A percentile compares a stretch with the other conserved stretches of the same genome.
These are phyloP conservation scores for Coccomyxa subellipsoidea DNA, from an alignment of 163 green algal genomes.

Conservation along the genomic window DNA sequence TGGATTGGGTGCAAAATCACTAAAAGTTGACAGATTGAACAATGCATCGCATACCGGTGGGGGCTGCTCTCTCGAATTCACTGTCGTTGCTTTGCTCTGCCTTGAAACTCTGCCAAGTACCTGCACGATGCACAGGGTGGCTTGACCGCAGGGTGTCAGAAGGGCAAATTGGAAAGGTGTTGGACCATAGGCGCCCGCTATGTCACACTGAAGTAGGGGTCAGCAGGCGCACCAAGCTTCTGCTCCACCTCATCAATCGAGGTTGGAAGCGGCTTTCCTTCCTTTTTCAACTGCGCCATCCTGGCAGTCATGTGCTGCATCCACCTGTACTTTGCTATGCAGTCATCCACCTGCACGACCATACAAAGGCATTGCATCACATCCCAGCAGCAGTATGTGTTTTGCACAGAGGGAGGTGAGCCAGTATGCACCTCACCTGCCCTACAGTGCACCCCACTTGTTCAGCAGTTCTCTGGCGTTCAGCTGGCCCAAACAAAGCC, in stretches of 20 bases:
- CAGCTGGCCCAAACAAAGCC: not conserved
- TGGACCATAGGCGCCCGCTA: too few species aligned
- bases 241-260: constrained; percentile 10
- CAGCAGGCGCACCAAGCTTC: constrained; percentile 7
- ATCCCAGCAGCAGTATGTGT: not conserved
- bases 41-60: not conserved
- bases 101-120: not conserved
- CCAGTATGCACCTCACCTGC: too few species aligned
- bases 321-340: constrained; percentile 22
- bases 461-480: not conserved
- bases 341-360: constrained; percentile 16
- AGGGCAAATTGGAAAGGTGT: not conserved
- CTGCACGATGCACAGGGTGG: too few species aligned
- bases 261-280: constrained; percentile 12
- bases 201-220: not conserved
- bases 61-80: not conserved
- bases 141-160: not conserved
- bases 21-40: too few species aligned
- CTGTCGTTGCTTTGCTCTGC: not conserved
- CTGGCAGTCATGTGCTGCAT: constrained; percentile 19
- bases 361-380: not conserved
- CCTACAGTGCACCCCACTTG: not conserved
- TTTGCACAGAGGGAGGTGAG: too few species aligned
- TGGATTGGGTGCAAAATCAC: too few species aligned
- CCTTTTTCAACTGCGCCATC: constrained; percentile 8